Conservation (phyloP, 2,329 filamentous ascomycete species). For the Alternaria burnsii region DNA sequence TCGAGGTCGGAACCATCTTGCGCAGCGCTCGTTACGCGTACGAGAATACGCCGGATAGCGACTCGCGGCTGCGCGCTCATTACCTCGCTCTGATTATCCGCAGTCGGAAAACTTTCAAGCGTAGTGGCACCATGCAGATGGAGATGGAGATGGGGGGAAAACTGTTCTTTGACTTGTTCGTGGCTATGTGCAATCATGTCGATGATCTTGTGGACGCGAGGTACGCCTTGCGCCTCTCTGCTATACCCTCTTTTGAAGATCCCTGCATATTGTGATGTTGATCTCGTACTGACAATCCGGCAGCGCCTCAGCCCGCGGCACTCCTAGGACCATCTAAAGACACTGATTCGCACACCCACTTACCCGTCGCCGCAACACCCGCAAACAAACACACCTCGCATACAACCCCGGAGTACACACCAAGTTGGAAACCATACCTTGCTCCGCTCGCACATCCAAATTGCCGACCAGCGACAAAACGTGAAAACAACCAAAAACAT, state of each 20-base stretch:
- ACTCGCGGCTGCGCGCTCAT: constrained; percentile 92
- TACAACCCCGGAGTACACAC: constrained; percentile 27
- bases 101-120: constrained; percentile 96
- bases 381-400: constrained; percentile 20
- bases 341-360: constrained; percentile 20
- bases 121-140: constrained; percentile 97
- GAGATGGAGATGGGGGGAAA: constrained; percentile 96
- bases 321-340: constrained; percentile 39
- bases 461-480: constrained; percentile 37
- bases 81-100: constrained; percentile 97
- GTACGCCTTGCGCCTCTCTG: constrained; percentile 47
- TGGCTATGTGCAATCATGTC: constrained; percentile 97
- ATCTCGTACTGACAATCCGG: constrained; percentile 18
- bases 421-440: constrained; percentile 20
- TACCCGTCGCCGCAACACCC: constrained; percentile 25
- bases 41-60: constrained; percentile 90
- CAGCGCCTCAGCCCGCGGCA: constrained; percentile 34
- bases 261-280: constrained; percentile 16
- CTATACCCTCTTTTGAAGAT: constrained; percentile 1
- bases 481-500: constrained; percentile 46
- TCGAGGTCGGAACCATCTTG: constrained; percentile 90
- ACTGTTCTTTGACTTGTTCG: constrained; percentile 98
- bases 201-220: constrained; percentile 92
- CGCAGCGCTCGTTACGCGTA: constrained; percentile 94
- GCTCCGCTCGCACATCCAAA: constrained; percentile 27